Evolutionary conservation across 805 yeast species (phyloP), one percentile per base, ranked within the genome.

Genomic region (Suhomyces pyralidae): DNA sequence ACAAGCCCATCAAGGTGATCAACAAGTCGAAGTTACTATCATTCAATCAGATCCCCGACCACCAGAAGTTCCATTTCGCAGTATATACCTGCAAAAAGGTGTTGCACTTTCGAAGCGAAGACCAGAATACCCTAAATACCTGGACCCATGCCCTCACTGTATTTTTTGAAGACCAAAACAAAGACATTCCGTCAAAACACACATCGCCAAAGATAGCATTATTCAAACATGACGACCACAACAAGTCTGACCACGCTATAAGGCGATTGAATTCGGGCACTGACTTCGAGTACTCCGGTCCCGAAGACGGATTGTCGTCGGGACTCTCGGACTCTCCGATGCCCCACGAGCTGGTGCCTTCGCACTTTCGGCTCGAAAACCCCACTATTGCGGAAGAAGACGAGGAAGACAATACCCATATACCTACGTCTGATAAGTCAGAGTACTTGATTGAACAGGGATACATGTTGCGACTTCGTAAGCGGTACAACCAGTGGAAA

Each of bases 401-500:
- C 30, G 52, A 50, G 36, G 47, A 24, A 2, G 44, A 22, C 3
- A 7, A 10, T 4, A 9, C 26, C 25, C 38, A 38, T 24, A 7
- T 14, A 8, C 20, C 19, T 14, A 19, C 45, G 15, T 48, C 24
- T 7, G 26, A 30, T 20, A 26, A 43, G 46, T 55, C 55, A 19
- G 64, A 67, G 58, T 61, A 51, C 55, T 44, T 55, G 25, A 64
- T 81, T 14, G 76, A 72, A 34, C 62, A 70, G 51, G 84, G 85
- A 0, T 61, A 68, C 46, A 55, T 80, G 12, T 57, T 69, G 38
- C 61, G 80, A 10, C 67, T 78, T 22, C 69, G 69, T 51, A 74
- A 73, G 48, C 61, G 76, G 10, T 74, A 73, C 59, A 77, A 73
- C 57, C 82, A 79, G 56, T 81, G 84, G 84, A 73, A 69, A 49